These are phyloP conservation scores for Talaromyces sp. DNA, from an alignment of 2,329 filamentous ascomycete genomes.

Conservation along the genomic window DNA sequence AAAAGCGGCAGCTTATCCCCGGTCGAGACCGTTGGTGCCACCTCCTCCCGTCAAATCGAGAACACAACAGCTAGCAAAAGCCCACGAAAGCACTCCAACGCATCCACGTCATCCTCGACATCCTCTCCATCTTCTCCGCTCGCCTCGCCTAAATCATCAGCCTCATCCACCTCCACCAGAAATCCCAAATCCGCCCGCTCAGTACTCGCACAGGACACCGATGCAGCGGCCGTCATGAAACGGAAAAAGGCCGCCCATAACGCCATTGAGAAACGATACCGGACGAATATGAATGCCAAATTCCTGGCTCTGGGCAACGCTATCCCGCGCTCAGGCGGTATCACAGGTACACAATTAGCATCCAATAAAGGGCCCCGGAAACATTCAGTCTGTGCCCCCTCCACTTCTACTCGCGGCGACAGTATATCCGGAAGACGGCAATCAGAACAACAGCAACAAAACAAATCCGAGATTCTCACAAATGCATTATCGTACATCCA, in stretches of 20 bases:
- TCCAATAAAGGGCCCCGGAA: slow-evolving; percentile 14
- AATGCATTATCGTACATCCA: slow-evolving; percentile 18
- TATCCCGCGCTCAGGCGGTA: slow-evolving; percentile 21
- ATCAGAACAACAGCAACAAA: slow-evolving; percentile 16
- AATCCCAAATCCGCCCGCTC: slow-evolving; percentile 6
- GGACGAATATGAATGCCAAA: slow-evolving; percentile 43
- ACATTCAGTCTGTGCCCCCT: slow-evolving; percentile 5
- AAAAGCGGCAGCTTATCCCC: slow-evolving; percentile 15
- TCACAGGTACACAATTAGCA: slow-evolving; percentile 9
- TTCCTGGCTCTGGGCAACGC: slow-evolving; percentile 39
- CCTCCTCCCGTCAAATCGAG: background rate
- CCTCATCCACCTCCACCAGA: background rate
- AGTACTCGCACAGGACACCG: slow-evolving; percentile 7
- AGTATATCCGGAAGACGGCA: background rate
- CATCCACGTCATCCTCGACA: slow-evolving; percentile 9
- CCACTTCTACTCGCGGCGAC: background rate
- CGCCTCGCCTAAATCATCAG: slow-evolving; percentile 7
- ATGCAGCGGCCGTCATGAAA: slow-evolving; percentile 30
- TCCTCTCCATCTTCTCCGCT: slow-evolving; percentile 10
- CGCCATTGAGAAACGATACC: slow-evolving; percentile 42
- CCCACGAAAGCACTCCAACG: slow-evolving; percentile 15
- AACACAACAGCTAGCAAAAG: background rate
- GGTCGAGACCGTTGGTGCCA: background rate
- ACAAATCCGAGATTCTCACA: slow-evolving; percentile 20
- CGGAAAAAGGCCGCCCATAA: slow-evolving; percentile 37